Conservation (phyloP, 495 filamentous ascomycete species). For the Aspergillus saccharolyticus region DNA sequence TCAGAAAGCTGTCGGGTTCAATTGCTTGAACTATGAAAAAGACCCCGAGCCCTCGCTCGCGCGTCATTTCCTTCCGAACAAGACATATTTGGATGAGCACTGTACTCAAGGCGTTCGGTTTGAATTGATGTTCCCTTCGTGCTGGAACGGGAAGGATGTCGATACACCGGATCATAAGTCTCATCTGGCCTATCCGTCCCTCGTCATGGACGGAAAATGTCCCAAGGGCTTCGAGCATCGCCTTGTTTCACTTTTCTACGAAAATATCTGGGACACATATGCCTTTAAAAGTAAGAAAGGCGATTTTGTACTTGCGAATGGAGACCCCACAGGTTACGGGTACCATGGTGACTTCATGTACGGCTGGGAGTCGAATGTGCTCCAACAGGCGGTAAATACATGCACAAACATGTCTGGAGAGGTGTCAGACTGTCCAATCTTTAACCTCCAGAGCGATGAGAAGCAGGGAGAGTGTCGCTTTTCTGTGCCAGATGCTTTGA, state of each 20-base stretch:
- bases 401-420: slow-evolving; percentile 51
- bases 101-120: slow-evolving; percentile 73
- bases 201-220: slow-evolving; percentile 72
- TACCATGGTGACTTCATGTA: slow-evolving; percentile 85
- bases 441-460: slow-evolving; percentile 46
- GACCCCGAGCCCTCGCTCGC: slow-evolving; percentile 64
- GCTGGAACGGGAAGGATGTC: slow-evolving; percentile 74
- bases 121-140: slow-evolving; percentile 86
- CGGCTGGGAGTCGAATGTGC: slow-evolving; percentile 61
- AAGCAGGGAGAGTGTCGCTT: slow-evolving; percentile 39
- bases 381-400: slow-evolving; percentile 39
- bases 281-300: slow-evolving; percentile 62
- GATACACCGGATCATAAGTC: slow-evolving; percentile 58
- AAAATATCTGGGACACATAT: slow-evolving; percentile 80
- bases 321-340: slow-evolving; percentile 75
- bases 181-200: slow-evolving; percentile 72
- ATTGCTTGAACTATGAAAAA: slow-evolving; percentile 72
- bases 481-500: slow-evolving; percentile 40
- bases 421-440: slow-evolving; percentile 54
- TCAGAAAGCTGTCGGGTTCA: slow-evolving; percentile 88
- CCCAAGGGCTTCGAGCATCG: slow-evolving; percentile 66
- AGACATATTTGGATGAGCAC: slow-evolving; percentile 68
- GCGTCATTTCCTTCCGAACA: slow-evolving; percentile 75
- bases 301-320: slow-evolving; percentile 74
- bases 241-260: slow-evolving; percentile 72